phyloP scores from a whole-genome alignment of 352 stramenopile genomes.

The Phytopythium kandeliae region DNA sequence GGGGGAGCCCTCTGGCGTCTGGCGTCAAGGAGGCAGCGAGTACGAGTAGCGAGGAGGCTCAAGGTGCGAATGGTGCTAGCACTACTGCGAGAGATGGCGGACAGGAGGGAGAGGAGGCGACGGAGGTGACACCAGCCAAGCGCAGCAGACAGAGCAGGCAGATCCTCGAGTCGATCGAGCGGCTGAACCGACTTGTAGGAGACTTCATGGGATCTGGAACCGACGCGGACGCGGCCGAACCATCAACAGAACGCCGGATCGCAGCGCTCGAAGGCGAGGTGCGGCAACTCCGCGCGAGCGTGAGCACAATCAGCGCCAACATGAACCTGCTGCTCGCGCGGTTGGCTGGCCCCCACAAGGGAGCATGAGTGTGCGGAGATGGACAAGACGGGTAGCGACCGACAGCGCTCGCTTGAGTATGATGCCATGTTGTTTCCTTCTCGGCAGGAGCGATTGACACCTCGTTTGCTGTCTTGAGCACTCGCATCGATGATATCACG shows the following conservation, averaged over 20 bases:
- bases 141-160: slow-evolving; percentile 4
- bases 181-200: slow-evolving; percentile 8
- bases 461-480: too few relatives aligned
- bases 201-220: slow-evolving; percentile 5
- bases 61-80: background rate
- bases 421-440: too few relatives aligned
- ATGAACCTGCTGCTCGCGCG: slow-evolving; percentile 7
- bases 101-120: background rate
- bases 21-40: background rate
- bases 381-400: background rate
- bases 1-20: background rate
- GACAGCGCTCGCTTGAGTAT: background rate
- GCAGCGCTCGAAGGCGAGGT: slow-evolving; percentile 8
- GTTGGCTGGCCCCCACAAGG: slow-evolving; percentile 2
- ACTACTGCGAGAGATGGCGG: background rate
- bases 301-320: slow-evolving; percentile 6
- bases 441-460: too few relatives aligned
- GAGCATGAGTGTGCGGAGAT: background rate
- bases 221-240: background rate
- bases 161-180: slow-evolving; percentile 10
- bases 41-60: background rate
- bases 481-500: too few relatives aligned
- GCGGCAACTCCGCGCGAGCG: slow-evolving; percentile 2
- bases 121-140: background rate
- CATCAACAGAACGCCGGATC: slow-evolving; percentile 3